phyloP scores from a whole-genome alignment of 108 stramenopile species.

The Conticribra weissflogii region DNA sequence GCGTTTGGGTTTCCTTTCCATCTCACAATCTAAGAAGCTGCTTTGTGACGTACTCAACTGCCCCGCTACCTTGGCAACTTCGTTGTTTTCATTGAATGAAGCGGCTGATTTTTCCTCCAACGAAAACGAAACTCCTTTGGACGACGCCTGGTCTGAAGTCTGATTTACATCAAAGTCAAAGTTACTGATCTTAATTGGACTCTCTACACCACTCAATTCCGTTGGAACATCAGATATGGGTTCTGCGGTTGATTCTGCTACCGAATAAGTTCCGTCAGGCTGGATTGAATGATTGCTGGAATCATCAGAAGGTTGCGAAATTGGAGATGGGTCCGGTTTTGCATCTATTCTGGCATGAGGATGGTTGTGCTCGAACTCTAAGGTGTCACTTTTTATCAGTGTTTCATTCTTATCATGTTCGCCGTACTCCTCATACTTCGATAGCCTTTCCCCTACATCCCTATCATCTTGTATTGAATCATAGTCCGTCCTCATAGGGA shows the following conservation, averaged over 20 bases:
- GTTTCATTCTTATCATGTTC: conserved; percentile 1
- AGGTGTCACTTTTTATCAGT: neutral
- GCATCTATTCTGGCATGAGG: neutral
- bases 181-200: conserved; percentile 9
- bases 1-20: conserved; percentile 8
- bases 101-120: neutral
- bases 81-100: neutral
- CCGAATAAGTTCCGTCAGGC: neutral
- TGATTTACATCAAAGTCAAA: neutral
- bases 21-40: too few relatives aligned
- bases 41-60: neutral
- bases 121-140: conserved; percentile 14
- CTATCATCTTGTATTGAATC: conserved; percentile 14
- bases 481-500: conserved; percentile 21
- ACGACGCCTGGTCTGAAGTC: conserved; percentile 10
- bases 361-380: neutral
- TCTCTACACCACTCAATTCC: conserved; percentile 10
- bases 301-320: conserved; percentile 19
- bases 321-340: neutral
- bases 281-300: neutral
- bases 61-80: neutral
- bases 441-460: neutral
- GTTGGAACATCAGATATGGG: conserved; percentile 8
- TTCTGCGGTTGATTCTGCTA: conserved; percentile 14
- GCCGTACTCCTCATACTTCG: neutral